Base-by-base conservation (phyloP, 2,329 filamentous ascomycete genomes). In the Ceratocystis eucalypticola region DNA sequence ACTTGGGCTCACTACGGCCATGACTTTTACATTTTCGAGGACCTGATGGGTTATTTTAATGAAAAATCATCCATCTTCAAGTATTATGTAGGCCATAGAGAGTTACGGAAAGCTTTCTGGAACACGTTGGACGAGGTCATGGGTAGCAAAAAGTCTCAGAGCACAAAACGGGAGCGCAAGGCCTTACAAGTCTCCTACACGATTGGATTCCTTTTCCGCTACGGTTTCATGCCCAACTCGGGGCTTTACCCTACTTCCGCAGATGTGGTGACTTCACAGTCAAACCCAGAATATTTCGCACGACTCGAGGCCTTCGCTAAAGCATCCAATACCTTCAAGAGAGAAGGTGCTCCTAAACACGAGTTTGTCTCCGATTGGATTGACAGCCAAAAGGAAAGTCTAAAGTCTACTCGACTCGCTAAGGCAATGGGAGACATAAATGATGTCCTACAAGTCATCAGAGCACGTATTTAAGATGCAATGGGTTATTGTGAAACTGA, bases 1-100 rank as follows among this genome's bases (percentile, higher is more conserved):
- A 12, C 7, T n/a, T 59, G 55, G 55, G 55, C 33, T 37, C 55
- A 59, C 30, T 63, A 17, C 8, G 25, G 62, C 28, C 62, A 46
- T 30, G 62, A 63, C 44, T 63, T 63, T 28, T 63, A 50, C 45
- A 63, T 63, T n/a, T 48, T 63, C 1, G 62, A 63, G 44, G 62
- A 63, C 28, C 46, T 63, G 17, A 46, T 63, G 28, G 62, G 62
- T 15, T 50, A 63, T 30, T 46, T 50, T 50, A n/a, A 63, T 22
- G 45, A 63, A 22, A 33, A 63, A 8, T 63, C 55, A 7, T 17
- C 17, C 8, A 37, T 63, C 44, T 63, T 63, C 45, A 63, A 30
- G 25, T 63, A 63, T 20, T 33, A 63, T 17, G 5, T 25, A 10
- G 62, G 28, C 44, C 46, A 50, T 8, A 17, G 41, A 15, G 17